These are phyloP conservation scores for Baorangia bicolor DNA, from an alignment of 768 basidiomycete species.

Conservation along the genomic window DNA sequence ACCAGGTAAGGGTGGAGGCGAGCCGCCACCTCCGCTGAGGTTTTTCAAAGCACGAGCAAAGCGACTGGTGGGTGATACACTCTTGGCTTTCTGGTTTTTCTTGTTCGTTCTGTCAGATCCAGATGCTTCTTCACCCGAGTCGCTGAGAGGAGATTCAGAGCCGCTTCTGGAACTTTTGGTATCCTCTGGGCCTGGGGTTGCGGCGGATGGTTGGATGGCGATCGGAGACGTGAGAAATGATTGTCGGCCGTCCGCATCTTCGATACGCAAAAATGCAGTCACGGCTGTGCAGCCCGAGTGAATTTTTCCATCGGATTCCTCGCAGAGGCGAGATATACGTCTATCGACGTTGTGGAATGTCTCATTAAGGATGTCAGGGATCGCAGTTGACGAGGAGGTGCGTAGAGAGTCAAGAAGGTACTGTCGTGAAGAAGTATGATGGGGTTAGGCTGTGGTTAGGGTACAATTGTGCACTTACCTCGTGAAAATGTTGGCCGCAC, in stretches of 20 bases:
- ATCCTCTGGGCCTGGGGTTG: constrained; percentile 33
- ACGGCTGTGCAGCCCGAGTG: constrained; percentile 98
- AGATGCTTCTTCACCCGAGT: constrained; percentile 37
- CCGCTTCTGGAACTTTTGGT: constrained; percentile 32
- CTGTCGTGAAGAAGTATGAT: constrained; percentile 29
- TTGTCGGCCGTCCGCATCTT: constrained; percentile 75
- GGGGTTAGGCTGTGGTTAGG: constrained; percentile 3
- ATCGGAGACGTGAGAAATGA: constrained; percentile 50
- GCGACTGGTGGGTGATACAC: constrained; percentile 42
- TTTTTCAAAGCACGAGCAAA: constrained; percentile 56
- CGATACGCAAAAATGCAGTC: constrained; percentile 90
- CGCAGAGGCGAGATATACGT: constrained; percentile 78
- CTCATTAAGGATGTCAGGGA: constrained; percentile 89
- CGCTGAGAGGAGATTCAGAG: constrained; percentile 46
- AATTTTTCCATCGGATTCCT: constrained; percentile 86
- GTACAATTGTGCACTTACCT: constrained; percentile 44
- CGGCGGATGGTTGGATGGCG: constrained; percentile 31
- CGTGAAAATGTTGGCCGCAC: constrained; percentile 96
- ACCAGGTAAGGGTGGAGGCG: constrained; percentile 17
- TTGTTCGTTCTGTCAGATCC: constrained; percentile 35
- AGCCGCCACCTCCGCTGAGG: constrained; percentile 38
- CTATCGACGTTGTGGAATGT: constrained; percentile 94
- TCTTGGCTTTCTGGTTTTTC: constrained; percentile 44
- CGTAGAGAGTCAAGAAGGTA: constrained; percentile 71
- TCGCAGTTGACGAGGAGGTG: constrained; percentile 50